Conservation (phyloP, 73 alveolate species). For the Stentor coeruleus region DNA sequence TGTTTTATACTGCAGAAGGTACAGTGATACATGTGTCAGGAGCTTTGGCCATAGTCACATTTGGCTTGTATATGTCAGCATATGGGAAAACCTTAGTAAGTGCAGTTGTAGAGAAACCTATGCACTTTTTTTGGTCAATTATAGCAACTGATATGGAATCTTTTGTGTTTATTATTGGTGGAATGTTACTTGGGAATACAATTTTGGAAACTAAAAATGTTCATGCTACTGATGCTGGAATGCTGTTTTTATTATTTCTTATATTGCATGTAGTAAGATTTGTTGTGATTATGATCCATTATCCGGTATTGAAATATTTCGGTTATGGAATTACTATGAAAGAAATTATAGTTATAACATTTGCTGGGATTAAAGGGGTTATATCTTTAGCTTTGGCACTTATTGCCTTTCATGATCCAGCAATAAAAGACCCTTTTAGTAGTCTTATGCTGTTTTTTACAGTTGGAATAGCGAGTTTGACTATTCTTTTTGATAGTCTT, state of each 20-base stretch:
- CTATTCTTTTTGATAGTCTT: conserved; percentile 34
- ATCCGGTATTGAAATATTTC: conserved; percentile 30
- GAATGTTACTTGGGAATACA: conserved; percentile 29
- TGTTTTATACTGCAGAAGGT: conserved; percentile 36
- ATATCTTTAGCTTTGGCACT: conserved; percentile 41
- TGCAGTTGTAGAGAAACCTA: conserved; percentile 26
- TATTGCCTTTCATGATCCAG: conserved; percentile 29
- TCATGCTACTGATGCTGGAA: conserved; percentile 27
- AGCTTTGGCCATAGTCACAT: conserved; percentile 35
- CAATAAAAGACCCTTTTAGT: background rate
- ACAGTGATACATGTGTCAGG: conserved; percentile 31
- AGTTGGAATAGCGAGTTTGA: conserved; percentile 40
- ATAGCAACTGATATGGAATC: conserved; percentile 33
- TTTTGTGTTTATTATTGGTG: conserved; percentile 33
- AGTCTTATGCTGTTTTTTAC: conserved; percentile 37
- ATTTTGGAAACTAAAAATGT: background rate
- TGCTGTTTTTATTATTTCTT: conserved; percentile 35
- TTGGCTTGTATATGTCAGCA: conserved; percentile 42
- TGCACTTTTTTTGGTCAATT: conserved; percentile 34
- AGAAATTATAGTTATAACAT: conserved; percentile 26
- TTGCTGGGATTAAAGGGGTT: conserved; percentile 46
- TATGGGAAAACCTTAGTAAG: conserved; percentile 35
- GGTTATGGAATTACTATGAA: conserved; percentile 38
- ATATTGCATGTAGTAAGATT: conserved; percentile 36
- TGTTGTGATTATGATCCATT: conserved; percentile 8